A percentile compares a stretch with the other conserved stretches of the same genome.
These are phyloP conservation scores for Saccharum hybrid DNA, from an alignment of 202 grass and related monocot genomes.

Conservation along the genomic window DNA sequence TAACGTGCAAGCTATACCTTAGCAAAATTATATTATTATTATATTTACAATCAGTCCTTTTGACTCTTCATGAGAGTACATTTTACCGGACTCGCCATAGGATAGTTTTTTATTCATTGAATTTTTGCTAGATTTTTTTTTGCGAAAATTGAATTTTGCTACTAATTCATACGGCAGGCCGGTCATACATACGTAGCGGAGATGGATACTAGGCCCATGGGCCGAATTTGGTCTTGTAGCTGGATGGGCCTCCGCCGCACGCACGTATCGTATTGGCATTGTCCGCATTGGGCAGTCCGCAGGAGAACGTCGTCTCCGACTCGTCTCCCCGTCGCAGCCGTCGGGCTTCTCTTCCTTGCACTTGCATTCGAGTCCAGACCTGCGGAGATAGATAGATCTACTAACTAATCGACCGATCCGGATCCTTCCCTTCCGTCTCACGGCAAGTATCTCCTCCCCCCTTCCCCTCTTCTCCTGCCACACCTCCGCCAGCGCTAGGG, in stretches of 20 bases:
- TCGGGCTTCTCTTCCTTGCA: background rate
- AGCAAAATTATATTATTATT: too few relatives aligned
- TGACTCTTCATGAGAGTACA: too few relatives aligned
- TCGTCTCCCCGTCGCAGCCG: slow-evolving; percentile 17
- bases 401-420: slow-evolving; percentile 16
- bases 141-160: too few relatives aligned
- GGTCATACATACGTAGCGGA: background rate
- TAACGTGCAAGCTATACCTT: too few relatives aligned
- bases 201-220: background rate
- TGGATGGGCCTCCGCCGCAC: background rate
- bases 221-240: too few relatives aligned
- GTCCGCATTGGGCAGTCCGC: slow-evolving; percentile 12
- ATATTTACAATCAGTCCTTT: too few relatives aligned
- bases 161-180: too few relatives aligned
- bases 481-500: slow-evolving; percentile 30
- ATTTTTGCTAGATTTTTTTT: too few relatives aligned
- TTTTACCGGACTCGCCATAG: too few relatives aligned
- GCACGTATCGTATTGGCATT: background rate
- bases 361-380: background rate
- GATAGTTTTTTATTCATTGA: too few relatives aligned
- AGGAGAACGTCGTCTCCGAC: slow-evolving; percentile 1
- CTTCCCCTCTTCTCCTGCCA: background rate
- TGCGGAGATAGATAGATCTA: slow-evolving; percentile 10
- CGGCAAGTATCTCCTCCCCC: slow-evolving; percentile 23
- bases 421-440: slow-evolving; percentile 41